These are phyloP conservation scores for Eleusine indica DNA, from an alignment of 176 grass and related monocot genomes.

Conservation along the genomic window DNA sequence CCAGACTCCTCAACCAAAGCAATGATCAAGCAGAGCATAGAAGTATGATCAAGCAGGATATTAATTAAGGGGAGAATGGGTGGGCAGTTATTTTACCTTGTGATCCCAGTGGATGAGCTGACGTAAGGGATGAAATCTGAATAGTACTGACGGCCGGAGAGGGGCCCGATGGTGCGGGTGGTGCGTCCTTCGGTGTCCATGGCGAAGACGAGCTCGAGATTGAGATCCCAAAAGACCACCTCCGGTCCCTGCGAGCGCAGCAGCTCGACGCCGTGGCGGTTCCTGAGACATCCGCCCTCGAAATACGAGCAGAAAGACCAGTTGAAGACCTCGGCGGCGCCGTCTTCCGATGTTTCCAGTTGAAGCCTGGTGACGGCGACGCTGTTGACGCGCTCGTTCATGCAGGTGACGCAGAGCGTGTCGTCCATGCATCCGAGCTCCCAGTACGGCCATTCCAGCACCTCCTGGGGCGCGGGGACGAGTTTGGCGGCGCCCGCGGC, in stretches of 20 bases:
- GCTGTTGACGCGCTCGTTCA: background rate
- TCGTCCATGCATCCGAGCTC: constrained; percentile 75
- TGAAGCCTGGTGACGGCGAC: constrained; percentile 5
- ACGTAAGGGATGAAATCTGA: constrained; percentile 66
- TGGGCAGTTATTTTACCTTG: constrained; percentile 28
- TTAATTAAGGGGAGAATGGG: background rate
- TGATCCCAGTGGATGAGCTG: constrained; percentile 34
- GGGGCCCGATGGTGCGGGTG: constrained; percentile 8
- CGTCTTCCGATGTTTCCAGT: background rate
- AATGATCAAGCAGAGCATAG: background rate
- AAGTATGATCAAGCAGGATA: background rate
- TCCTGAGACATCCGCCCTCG: constrained; percentile 15
- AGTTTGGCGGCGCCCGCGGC: background rate
- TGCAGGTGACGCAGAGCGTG: constrained; percentile 34
- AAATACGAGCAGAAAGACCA: constrained; percentile 8
- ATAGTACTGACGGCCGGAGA: background rate
- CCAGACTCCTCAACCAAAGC: background rate
- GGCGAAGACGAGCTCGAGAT: constrained; percentile 22
- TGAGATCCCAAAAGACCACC: constrained; percentile 49
- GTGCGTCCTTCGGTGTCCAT: constrained; percentile 39
- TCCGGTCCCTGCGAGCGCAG: constrained; percentile 51
- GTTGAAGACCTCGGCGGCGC: background rate
- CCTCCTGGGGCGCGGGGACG: constrained; percentile 35
- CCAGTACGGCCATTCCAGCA: background rate
- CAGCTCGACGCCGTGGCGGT: constrained; percentile 5